Percentiles rank a stretch among this genome's conserved stretches.
Conservation (phyloP, 2,329 filamentous ascomycete genomes). For the Penicillium griseofulvum region DNA sequence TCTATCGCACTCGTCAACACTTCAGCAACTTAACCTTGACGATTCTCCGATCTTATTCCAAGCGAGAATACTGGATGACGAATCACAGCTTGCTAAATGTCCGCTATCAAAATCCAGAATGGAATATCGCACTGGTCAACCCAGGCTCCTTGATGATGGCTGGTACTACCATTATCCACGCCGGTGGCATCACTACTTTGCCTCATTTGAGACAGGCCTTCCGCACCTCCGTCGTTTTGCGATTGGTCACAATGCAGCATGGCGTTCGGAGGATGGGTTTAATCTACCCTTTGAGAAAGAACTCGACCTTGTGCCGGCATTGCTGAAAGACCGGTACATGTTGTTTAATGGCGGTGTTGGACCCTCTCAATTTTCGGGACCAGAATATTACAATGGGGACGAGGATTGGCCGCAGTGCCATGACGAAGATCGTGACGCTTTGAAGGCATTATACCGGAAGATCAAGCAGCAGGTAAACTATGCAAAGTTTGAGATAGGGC, state of each 20-base stretch:
- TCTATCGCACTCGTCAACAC: constrained; percentile 1
- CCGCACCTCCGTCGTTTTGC: not conserved
- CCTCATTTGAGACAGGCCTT: not conserved
- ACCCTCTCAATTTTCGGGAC: not conserved
- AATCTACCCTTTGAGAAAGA: not conserved
- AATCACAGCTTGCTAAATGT: not conserved
- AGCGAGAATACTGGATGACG: not conserved
- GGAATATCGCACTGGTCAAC: not conserved
- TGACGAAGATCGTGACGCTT: not conserved
- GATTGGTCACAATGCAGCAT: not conserved
- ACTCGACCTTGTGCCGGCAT: not conserved
- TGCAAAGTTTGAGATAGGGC: not conserved
- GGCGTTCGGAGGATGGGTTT: not conserved
- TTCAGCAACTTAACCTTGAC: not conserved
- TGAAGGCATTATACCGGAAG: not conserved
- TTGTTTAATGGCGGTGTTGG: not conserved
- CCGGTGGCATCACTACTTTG: constrained; percentile 1
- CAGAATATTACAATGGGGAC: no score
- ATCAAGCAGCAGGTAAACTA: not conserved
- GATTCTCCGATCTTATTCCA: not conserved
- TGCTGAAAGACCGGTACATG: not conserved
- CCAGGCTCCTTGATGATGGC: rapidly evolving
- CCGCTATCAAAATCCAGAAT: not conserved
- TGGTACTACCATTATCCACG: not conserved
- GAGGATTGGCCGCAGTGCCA: not conserved